phyloP scores from a whole-genome alignment of 257 asterid genomes.

The Solanum habrochaites region DNA sequence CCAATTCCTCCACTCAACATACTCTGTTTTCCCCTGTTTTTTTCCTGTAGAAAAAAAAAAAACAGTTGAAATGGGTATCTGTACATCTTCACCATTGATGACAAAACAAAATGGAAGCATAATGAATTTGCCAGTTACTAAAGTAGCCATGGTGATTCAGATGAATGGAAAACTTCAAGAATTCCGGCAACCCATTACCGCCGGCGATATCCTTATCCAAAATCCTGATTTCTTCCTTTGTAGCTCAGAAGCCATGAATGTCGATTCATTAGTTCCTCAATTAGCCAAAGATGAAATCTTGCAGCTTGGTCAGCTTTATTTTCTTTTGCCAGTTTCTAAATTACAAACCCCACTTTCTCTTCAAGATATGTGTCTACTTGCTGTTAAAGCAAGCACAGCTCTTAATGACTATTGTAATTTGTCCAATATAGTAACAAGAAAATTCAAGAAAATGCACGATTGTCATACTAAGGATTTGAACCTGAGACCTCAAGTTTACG shows the following conservation, averaged over 20 bases:
- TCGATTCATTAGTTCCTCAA: conserved; percentile 5
- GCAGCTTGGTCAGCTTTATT: conserved; percentile 23
- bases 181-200: conserved; percentile 3
- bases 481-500: not conserved
- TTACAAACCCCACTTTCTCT: conserved; percentile 10
- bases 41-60: not conserved
- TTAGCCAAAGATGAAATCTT: conserved; percentile 8
- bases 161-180: conserved; percentile 10
- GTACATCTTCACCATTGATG: conserved; percentile 1
- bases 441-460: not conserved
- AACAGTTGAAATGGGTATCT: not conserved
- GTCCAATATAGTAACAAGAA: not conserved
- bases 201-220: not conserved
- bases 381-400: conserved; percentile 20
- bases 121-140: not conserved
- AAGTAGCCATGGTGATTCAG: conserved; percentile 12
- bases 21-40: not conserved
- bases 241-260: conserved; percentile 26
- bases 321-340: conserved; percentile 10
- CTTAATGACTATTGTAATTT: not conserved
- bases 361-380: conserved; percentile 26
- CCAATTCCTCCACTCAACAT: not conserved
- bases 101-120: not conserved
- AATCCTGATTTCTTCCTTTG: conserved; percentile 13
- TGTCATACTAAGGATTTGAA: not conserved